phyloP scores from a whole-genome alignment of 1,284 basidiomycete species.

The Ceratobasidium papillatum region DNA sequence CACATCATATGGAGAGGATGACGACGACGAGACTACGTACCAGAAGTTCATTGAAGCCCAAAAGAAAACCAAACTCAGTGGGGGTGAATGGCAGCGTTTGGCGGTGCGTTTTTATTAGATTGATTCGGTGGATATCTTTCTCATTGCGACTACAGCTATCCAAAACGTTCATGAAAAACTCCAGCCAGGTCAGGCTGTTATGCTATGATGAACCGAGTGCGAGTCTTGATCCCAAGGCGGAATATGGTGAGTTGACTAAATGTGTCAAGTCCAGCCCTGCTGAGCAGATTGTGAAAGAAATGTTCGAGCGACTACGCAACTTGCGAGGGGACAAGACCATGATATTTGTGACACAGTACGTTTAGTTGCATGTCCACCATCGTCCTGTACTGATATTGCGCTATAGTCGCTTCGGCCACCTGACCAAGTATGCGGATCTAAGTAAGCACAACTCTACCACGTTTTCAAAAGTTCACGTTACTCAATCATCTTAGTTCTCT shows the following conservation, averaged over 20 bases:
- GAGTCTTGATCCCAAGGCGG: constrained; percentile 70
- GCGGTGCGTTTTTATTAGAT: constrained; percentile 61
- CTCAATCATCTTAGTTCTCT: constrained; percentile 47
- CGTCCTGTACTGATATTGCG: neutral
- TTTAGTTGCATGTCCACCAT: constrained; percentile 2
- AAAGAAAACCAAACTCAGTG: constrained; percentile 58
- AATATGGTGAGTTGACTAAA: constrained; percentile 60
- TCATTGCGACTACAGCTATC: constrained; percentile 51
- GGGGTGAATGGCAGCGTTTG: constrained; percentile 80
- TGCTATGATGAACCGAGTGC: constrained; percentile 77
- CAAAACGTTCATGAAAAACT: constrained; percentile 78
- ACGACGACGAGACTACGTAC: constrained; percentile 5
- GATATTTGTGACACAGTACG: constrained; percentile 70
- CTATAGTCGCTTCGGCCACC: constrained; percentile 43
- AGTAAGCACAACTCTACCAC: neutral
- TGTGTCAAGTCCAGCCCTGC: neutral
- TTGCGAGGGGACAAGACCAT: constrained; percentile 73
- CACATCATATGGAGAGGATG: neutral
- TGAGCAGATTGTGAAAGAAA: constrained; percentile 56
- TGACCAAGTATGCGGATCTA: constrained; percentile 45
- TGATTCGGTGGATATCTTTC: constrained; percentile 7
- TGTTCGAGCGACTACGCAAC: constrained; percentile 67
- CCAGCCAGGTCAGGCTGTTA: constrained; percentile 66
- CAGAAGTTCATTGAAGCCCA: constrained; percentile 34
- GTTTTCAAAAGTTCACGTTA: neutral